Evolutionary conservation across 208 protist species (phyloP).

Genomic region (Leishmania guyanensis): DNA sequence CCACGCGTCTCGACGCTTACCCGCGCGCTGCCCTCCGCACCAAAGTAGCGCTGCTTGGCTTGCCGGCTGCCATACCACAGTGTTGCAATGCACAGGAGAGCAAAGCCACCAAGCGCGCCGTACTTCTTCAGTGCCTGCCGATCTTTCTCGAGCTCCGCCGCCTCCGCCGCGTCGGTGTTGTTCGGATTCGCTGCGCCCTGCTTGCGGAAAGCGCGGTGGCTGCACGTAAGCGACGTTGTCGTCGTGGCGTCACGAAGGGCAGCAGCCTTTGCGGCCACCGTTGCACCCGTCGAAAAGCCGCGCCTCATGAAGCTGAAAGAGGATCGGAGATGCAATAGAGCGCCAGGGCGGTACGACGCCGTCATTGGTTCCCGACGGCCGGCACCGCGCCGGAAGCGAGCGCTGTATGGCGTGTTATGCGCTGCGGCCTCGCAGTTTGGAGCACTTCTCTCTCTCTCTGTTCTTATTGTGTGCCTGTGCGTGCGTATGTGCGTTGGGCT

Average conservation of each 20-base stretch:
- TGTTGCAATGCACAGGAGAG: conserved; percentile 54
- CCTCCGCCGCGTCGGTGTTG: conserved; percentile 36
- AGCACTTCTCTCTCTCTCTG: not conserved
- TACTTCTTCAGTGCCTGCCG: conserved; percentile 64
- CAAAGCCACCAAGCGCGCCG: conserved; percentile 45
- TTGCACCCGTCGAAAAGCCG: not conserved
- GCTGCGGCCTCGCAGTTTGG: not conserved
- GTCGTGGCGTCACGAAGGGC: not conserved
- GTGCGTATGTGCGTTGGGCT: not conserved
- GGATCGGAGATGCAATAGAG: not conserved
- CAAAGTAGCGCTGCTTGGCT: conserved; percentile 85
- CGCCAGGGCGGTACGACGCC: not conserved
- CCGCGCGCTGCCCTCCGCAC: conserved; percentile 74
- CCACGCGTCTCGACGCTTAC: conserved; percentile 82
- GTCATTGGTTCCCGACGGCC: not conserved
- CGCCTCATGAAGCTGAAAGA: not conserved
- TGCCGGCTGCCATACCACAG: conserved; percentile 72
- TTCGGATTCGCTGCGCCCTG: conserved; percentile 36
- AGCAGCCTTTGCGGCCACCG: not conserved
- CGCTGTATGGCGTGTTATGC: not conserved
- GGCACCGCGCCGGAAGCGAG: not conserved
- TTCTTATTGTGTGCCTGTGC: not conserved
- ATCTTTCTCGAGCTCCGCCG: conserved; percentile 68
- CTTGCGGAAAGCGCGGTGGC: conserved; percentile 41
- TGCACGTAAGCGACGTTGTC: conserved; percentile 4